A percentile compares a stretch with the other conserved stretches of the same genome.
Conservation (phyloP, 2,329 filamentous ascomycete species). For the Knoxdaviesia proteae region DNA sequence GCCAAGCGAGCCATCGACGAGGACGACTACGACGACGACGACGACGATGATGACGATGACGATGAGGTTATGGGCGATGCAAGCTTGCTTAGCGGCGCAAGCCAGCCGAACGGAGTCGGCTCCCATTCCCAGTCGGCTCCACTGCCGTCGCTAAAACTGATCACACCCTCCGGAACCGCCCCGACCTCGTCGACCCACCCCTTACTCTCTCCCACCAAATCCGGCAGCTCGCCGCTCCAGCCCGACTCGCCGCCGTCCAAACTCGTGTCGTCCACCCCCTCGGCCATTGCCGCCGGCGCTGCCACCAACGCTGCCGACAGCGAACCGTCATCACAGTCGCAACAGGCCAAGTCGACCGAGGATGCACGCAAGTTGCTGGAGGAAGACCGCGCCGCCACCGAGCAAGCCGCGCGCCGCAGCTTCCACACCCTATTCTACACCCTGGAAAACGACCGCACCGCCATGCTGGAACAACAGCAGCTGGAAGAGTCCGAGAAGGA, state of each 20-base stretch:
- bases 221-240: conserved; percentile 43
- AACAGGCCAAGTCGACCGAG: conserved; percentile 47
- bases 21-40: conserved; percentile 71
- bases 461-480: conserved; percentile 94
- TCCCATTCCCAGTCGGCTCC: no score
- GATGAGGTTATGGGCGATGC: conserved; percentile 18
- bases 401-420: conserved; percentile 71
- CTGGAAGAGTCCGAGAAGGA: conserved; percentile 92
- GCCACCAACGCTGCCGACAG: conserved; percentile 20
- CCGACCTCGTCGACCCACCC: conserved; percentile 29
- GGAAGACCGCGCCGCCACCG: conserved; percentile 74
- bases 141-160: conserved; percentile 17
- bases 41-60: conserved; percentile 53
- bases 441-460: conserved; percentile 80
- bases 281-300: conserved; percentile 5
- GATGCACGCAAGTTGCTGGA: conserved; percentile 86
- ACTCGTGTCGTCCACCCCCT: conserved; percentile 6
- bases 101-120: no score
- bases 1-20: conserved; percentile 61
- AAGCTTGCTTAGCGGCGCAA: no score
- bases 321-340: conserved; percentile 18
- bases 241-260: conserved; percentile 41
- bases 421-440: conserved; percentile 93
- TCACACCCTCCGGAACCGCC: background rate
- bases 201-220: conserved; percentile 49